These are phyloP conservation scores for Escovopsis sp. DNA, from an alignment of 2,329 filamentous ascomycete species.

Conservation along the genomic window DNA sequence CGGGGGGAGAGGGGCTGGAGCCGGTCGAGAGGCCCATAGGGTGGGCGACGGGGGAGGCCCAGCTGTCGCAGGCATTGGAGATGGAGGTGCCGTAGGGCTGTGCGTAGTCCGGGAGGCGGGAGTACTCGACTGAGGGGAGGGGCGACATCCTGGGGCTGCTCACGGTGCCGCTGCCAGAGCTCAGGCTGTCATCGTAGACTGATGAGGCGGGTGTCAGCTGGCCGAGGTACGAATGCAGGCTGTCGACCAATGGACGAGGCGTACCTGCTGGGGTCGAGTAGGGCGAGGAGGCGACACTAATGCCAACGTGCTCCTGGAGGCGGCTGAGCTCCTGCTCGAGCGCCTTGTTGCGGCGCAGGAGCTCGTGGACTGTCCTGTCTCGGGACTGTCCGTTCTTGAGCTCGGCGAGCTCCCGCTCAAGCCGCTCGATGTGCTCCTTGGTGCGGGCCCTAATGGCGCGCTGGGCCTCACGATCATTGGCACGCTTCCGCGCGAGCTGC, in stretches of 20 bases:
- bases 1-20: conserved; percentile 37
- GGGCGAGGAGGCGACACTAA: conserved; percentile 25
- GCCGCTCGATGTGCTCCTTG: conserved; percentile 67
- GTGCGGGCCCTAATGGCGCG: conserved; percentile 76
- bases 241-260: conserved; percentile 9
- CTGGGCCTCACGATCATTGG: conserved; percentile 85
- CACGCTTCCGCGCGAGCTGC: conserved; percentile 77
- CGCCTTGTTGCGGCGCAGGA: conserved; percentile 36
- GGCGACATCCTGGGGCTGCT: conserved; percentile 31
- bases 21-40: conserved; percentile 30
- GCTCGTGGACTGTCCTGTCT: conserved; percentile 36
- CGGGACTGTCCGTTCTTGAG: conserved; percentile 38
- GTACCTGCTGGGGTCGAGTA: conserved; percentile 27
- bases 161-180: conserved; percentile 23
- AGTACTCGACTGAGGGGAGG: conserved; percentile 31
- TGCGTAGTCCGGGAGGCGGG: conserved; percentile 26
- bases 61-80: conserved; percentile 30
- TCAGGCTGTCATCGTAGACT: conserved; percentile 29
- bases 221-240: conserved; percentile 4
- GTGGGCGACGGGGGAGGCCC: conserved; percentile 29
- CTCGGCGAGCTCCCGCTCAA: conserved; percentile 63
- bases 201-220: conserved; percentile 11
- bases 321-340: conserved; percentile 38
- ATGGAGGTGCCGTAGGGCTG: conserved; percentile 20
- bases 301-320: conserved; percentile 30